A percentile compares a stretch with the other conserved stretches of the same genome.
Evolutionary conservation across 2,329 filamentous ascomycete species (phyloP).

Genomic region (Pleomassaria siparia): DNA sequence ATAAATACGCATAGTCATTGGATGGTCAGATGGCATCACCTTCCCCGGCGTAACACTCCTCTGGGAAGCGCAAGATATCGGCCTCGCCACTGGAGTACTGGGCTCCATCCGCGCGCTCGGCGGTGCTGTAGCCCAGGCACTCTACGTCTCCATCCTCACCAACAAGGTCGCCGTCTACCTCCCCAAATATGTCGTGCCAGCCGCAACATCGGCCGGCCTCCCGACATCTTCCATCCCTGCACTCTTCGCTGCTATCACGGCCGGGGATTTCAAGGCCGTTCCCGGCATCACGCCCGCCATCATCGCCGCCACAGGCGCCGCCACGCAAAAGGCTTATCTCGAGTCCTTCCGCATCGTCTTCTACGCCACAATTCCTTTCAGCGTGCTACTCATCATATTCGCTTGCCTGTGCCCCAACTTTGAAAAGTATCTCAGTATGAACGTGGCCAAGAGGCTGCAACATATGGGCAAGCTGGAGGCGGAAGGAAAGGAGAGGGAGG

Average conservation of each 20-base stretch:
- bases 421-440: conserved; percentile 23
- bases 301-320: conserved; percentile 13
- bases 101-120: conserved; percentile 47
- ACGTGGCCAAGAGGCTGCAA: conserved; percentile 30
- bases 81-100: conserved; percentile 48
- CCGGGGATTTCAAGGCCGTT: conserved; percentile 23
- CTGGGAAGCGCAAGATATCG: conserved; percentile 52
- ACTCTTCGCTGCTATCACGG: conserved; percentile 22
- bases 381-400: conserved; percentile 22
- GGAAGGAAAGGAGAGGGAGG: conserved; percentile 21
- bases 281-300: conserved; percentile 24
- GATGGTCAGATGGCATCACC: conserved; percentile 23
- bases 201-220: conserved; percentile 21
- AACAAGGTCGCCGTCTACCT: conserved; percentile 21
- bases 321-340: conserved; percentile 21
- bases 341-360: conserved; percentile 23
- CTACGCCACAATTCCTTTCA: conserved; percentile 30
- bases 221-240: conserved; percentile 20
- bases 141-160: conserved; percentile 31
- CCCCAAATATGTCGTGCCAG: conserved; percentile 23
- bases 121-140: conserved; percentile 27
- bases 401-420: conserved; percentile 23
- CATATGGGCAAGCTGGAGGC: conserved; percentile 14
- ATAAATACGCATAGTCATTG: conserved; percentile 12
- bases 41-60: conserved; percentile 50